Evolutionary conservation across 352 stramenopile species (phyloP).

Genomic region (Aphanomyces astaci): DNA sequence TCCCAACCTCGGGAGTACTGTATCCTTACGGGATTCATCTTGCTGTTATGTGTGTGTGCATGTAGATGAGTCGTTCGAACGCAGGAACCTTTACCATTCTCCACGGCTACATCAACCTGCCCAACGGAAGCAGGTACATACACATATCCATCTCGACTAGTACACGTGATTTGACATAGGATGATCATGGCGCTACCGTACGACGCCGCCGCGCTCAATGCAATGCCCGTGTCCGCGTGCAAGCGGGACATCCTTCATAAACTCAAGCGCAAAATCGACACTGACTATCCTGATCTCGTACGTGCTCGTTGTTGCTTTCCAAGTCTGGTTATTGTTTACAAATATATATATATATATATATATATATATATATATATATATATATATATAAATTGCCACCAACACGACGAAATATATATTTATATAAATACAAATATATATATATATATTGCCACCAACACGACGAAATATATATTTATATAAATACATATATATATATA

Average conservation of each 20-base stretch:
- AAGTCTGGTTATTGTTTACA: too few relatives aligned
- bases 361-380: too few relatives aligned
- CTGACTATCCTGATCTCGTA: not conserved
- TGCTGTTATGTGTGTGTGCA: too few relatives aligned
- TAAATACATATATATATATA: too few relatives aligned
- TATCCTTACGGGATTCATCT: too few relatives aligned
- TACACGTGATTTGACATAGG: not conserved
- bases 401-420: too few relatives aligned
- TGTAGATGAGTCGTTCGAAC: not conserved
- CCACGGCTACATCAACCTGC: not conserved
- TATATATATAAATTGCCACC: too few relatives aligned
- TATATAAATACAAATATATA: too few relatives aligned
- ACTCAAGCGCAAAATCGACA: conserved; percentile 12
- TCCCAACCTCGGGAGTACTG: not conserved
- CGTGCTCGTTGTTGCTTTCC: too few relatives aligned
- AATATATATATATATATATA: too few relatives aligned
- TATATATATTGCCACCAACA: too few relatives aligned
- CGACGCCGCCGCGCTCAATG: not conserved
- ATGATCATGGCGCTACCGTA: not conserved
- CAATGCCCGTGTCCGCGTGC: not conserved
- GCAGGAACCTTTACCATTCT: not conserved
- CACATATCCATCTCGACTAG: not conserved
- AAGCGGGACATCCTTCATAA: conserved; percentile 14
- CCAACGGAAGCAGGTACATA: not conserved
- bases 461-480: too few relatives aligned